phyloP scores from a whole-genome alignment of 1,139 yeast species.

The Diutina siamensis region DNA sequence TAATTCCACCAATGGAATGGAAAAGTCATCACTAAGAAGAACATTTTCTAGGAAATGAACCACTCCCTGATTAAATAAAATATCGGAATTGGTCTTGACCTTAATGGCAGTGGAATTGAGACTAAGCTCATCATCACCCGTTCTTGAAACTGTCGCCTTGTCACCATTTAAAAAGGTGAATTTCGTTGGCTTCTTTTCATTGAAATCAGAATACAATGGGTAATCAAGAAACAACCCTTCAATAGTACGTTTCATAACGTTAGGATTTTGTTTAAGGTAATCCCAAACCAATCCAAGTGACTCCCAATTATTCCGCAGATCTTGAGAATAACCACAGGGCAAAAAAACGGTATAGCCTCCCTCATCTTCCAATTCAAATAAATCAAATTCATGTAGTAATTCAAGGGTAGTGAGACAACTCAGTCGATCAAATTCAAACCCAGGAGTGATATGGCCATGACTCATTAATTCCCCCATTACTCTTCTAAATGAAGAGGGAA shows the following conservation, averaged over 20 bases:
- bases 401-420: constrained; percentile 27
- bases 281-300: constrained; percentile 48
- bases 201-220: constrained; percentile 57
- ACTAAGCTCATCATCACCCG: constrained; percentile 15
- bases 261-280: constrained; percentile 43
- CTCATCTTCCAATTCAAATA: constrained; percentile 35
- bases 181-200: constrained; percentile 10
- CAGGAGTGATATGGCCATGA: constrained; percentile 18
- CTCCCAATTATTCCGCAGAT: constrained; percentile 36
- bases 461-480: constrained; percentile 26
- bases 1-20: constrained; percentile 46
- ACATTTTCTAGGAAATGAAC: constrained; percentile 57
- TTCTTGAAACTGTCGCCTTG: constrained; percentile 17
- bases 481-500: constrained; percentile 27
- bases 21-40: constrained; percentile 44
- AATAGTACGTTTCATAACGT: constrained; percentile 40
- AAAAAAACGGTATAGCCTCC: constrained; percentile 66
- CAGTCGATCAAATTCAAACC: constrained; percentile 22
- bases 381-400: constrained; percentile 19
- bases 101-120: constrained; percentile 19
- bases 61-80: constrained; percentile 76
- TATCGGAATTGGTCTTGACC: constrained; percentile 44
- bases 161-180: constrained; percentile 30
- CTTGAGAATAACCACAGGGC: constrained; percentile 36
- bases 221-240: constrained; percentile 51